Evolutionary conservation across 441 rosid genomes (phyloP), one percentile per base, ranked within the genome.

Genomic region (Populus trichocarpa): DNA sequence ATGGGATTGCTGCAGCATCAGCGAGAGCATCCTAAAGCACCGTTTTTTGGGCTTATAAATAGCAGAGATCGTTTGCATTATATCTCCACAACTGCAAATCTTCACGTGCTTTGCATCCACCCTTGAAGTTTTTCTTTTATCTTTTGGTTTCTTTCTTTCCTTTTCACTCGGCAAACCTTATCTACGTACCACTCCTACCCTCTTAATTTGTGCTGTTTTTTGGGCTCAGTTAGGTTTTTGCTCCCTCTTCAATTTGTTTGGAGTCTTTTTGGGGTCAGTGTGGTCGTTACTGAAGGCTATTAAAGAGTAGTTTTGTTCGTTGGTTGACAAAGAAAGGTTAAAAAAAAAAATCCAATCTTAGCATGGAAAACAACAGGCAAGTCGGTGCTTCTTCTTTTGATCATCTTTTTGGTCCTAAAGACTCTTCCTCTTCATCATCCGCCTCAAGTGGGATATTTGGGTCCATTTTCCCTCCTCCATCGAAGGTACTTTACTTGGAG

Each of bases 391-490:
- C 85, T 32, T 85, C 89, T 64, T 80, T 89, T 50, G 94, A 87
- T 85, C 87, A 87, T 73, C 86, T 91, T 14, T 87, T 91, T 69
- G 89, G 92, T 72, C 90, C 89, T 28, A 89, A 83, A 79, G 86
- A 89, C 57, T 78, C 90, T 11, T 81, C 87, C 50, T 69, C 87
- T 20, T 74, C 84, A 6, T 73, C 83, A 6, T 80, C 85, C 5
- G 72, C 88, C 64, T 61, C 86, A 3, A 75, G 73, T 33, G 79
- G 86, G 53, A 63, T 82, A 36, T 83, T 89, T 72, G 88, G 85
- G 3, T 85, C 92, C 35, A 89, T 89, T 67, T 89, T 91, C 84
- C 84, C 95, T 2, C 76, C 84, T 61, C 92, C 92, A 9, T 81
- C 92, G 16, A 69, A 74, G 89, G 95, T 91, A 90, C 36, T 28